Base-by-base conservation (phyloP, 805 yeast species). In the Candida schatavii region DNA sequence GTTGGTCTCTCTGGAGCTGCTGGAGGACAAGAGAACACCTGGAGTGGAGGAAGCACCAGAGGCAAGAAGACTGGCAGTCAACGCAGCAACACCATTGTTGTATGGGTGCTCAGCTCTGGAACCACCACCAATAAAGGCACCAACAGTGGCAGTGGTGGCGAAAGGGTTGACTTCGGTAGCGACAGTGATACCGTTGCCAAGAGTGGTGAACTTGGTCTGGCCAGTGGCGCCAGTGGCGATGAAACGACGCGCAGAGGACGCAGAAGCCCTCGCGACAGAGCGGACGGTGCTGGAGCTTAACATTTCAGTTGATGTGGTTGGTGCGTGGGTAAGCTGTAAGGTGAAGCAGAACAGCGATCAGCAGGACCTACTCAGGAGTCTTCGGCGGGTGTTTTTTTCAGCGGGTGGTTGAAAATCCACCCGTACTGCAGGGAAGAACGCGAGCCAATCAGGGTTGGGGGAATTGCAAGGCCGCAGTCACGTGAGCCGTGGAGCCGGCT, bases 31-130 rank as follows among this genome's bases (percentile, higher is more conserved):
- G 43, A 74, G 58, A 34, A 83, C 78, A 55, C 93, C 95, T 28
- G 71, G 55, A 10, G 25, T 31, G 18, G 11, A 11, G 17, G 40
- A 32, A 27, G 62, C 57, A 28, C 68, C 66, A 19, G 71, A 56
- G 28, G 61, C 57, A 57, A 84, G 68, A 19, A 76, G 62, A 46
- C 74, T 66, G 60, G 83, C 69, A 50, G 80, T 71, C 52, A 86
- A 67, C 48, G 83, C 77, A 42, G 91, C 78, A 40, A 83, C 80
- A 78, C 95, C 95, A 54, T 86, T 85, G 72, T 81, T 83, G 78
- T 80, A 85, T 34, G 87, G 74, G 66, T 83, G 85, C 66, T 86
- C 95, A 41, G 85, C 65, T 62, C 89, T 73, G 38, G 91, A 80
- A 62, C 95, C 95, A 39, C 89, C 85, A 51, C 83, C 85, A 59